Evolutionary conservation across 768 basidiomycete species (phyloP).

Genomic region (Auricularia cornea): DNA sequence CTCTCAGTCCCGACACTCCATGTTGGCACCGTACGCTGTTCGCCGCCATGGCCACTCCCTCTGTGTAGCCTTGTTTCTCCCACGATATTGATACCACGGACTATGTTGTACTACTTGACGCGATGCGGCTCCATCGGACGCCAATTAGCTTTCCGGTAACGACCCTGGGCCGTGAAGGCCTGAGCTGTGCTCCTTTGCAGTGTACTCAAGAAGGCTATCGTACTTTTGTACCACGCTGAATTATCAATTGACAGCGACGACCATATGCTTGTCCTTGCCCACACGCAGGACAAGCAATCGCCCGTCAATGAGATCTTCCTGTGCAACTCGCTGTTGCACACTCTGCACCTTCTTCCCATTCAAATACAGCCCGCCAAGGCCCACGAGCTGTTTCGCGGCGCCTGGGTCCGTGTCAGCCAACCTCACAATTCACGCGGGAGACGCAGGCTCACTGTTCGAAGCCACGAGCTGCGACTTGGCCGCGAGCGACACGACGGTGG

Average conservation of each 20-base stretch:
- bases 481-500: slow-evolving; percentile 49
- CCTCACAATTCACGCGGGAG: not conserved
- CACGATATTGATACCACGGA: no score
- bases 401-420: slow-evolving; percentile 32
- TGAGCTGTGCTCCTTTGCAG: no score
- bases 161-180: no score
- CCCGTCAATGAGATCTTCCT: slow-evolving; percentile 47
- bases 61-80: no score
- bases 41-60: no score
- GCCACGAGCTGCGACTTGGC: slow-evolving; percentile 46
- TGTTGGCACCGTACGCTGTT: no score
- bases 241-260: slow-evolving; percentile 37
- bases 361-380: slow-evolving; percentile 60
- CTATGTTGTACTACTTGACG: no score
- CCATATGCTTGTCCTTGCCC: slow-evolving; percentile 63
- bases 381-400: slow-evolving; percentile 53
- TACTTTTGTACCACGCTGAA: no score
- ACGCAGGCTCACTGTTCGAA: slow-evolving; percentile 49
- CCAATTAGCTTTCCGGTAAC: no score
- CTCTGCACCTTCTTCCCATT: slow-evolving; percentile 49
- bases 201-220: no score
- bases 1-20: no score
- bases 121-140: no score
- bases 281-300: slow-evolving; percentile 58
- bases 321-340: slow-evolving; percentile 33